Conservation (phyloP, 306 rosid species). For the Quercus aquifolioides region DNA sequence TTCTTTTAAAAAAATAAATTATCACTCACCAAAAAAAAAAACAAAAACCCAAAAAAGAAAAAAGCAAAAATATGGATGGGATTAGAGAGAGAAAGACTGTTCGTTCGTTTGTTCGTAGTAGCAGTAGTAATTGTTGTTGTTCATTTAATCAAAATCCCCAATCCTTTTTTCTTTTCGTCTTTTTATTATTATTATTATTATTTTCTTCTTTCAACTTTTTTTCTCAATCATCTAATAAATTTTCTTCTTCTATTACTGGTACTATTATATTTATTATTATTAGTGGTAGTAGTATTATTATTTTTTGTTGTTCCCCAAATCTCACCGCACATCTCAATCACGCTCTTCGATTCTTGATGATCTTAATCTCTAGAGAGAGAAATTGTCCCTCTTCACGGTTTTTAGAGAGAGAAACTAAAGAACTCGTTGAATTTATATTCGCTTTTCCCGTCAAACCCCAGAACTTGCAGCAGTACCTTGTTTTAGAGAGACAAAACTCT, state of each 20-base stretch:
- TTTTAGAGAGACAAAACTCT: neutral
- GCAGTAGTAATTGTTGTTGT: neutral
- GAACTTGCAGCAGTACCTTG: too few relatives aligned
- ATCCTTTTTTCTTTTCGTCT: neutral
- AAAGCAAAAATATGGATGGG: slow-evolving; percentile 27
- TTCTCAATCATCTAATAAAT: neutral
- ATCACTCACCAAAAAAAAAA: slow-evolving; percentile 1
- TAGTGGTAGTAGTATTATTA: slow-evolving; percentile 2
- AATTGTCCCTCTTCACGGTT: neutral
- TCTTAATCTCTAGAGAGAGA: slow-evolving; percentile 18
- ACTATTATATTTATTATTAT: slow-evolving; percentile 6
- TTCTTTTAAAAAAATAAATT: neutral
- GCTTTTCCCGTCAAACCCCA: too few relatives aligned
- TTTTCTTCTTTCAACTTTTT: neutral
- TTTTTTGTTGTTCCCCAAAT: slow-evolving; percentile 47
- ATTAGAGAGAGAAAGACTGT: slow-evolving; percentile 35
- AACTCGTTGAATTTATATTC: too few relatives aligned
- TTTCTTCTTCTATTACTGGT: neutral
- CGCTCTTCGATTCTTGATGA: slow-evolving; percentile 25
- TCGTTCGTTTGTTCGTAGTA: slow-evolving; percentile 27
- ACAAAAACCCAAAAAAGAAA: neutral
- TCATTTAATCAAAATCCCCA: slow-evolving; percentile 28
- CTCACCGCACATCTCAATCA: slow-evolving; percentile 49
- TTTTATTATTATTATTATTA: neutral
- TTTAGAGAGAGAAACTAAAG: neutral